Percentiles rank a stretch among this genome's conserved stretches.
Conservation (phyloP, 257 asterid genomes). For the Asclepias syriaca region DNA sequence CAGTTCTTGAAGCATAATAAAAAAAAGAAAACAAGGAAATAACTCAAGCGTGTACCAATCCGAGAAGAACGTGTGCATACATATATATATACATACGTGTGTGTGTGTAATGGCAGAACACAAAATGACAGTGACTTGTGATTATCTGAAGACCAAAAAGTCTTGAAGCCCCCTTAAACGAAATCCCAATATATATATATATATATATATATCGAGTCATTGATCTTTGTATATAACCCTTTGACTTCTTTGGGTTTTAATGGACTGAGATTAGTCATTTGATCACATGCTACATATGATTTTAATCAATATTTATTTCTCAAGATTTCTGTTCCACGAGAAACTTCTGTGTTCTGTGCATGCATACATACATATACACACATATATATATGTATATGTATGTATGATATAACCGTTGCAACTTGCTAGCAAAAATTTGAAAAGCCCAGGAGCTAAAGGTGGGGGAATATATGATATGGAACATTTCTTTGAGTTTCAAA, state of each 20-base stretch:
- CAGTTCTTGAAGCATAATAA: too few relatives aligned
- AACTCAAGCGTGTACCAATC: not conserved
- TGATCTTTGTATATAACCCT: not conserved
- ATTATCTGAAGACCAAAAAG: not conserved
- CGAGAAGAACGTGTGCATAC: not conserved
- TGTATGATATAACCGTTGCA: slow-evolving; percentile 11
- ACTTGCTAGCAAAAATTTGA: slow-evolving; percentile 11
- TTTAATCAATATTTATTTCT: not conserved
- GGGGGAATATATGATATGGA: slow-evolving; percentile 18
- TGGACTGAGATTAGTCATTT: slow-evolving; percentile 9
- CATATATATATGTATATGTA: too few relatives aligned
- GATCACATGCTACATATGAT: slow-evolving; percentile 26
- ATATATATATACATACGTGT: too few relatives aligned
- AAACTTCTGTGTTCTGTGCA: not conserved
- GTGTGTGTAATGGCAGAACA: not conserved
- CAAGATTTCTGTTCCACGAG: not conserved
- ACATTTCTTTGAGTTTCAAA: slow-evolving; percentile 20
- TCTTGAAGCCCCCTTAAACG: not conserved
- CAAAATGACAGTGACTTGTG: not conserved
- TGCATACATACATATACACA: too few relatives aligned
- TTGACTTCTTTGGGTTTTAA: not conserved
- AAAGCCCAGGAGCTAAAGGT: too few relatives aligned
- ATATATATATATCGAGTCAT: too few relatives aligned
- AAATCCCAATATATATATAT: too few relatives aligned
- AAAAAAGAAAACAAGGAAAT: not conserved